Conservation (phyloP, 352 stramenopile species). For the Hyaloperonospora arabidopsidis region DNA sequence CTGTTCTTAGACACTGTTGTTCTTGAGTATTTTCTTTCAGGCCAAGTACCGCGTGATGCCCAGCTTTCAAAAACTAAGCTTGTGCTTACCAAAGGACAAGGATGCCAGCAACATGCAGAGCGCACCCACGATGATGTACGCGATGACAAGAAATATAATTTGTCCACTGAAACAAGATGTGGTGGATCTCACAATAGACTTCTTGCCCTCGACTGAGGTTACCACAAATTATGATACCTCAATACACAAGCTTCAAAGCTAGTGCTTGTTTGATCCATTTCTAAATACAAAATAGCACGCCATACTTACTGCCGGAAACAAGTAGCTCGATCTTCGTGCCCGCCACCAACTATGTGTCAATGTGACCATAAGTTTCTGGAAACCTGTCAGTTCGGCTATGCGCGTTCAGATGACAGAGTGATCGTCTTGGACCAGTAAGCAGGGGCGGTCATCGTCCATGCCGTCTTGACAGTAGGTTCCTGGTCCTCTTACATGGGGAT, state of each 20-base stretch:
- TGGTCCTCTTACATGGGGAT: constrained; percentile 59
- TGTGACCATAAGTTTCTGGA: constrained; percentile 98
- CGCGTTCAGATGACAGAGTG: constrained; percentile 99
- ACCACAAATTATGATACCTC: constrained; percentile 90
- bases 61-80: constrained; percentile 90
- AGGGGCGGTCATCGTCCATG: constrained; percentile 57
- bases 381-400: constrained; percentile 93
- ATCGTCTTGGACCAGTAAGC: constrained; percentile 93
- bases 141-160: constrained; percentile 93
- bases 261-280: background rate
- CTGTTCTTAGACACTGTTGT: too few relatives aligned
- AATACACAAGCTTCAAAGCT: constrained; percentile 8
- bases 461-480: constrained; percentile 51
- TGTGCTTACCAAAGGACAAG: constrained; percentile 94
- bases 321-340: constrained; percentile 89
- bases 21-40: constrained; percentile 97
- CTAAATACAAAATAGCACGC: constrained; percentile 1
- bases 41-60: constrained; percentile 92
- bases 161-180: constrained; percentile 94
- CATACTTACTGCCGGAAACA: constrained; percentile 81
- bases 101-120: constrained; percentile 91
- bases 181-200: constrained; percentile 94
- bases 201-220: constrained; percentile 91
- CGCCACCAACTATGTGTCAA: constrained; percentile 84
- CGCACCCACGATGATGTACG: constrained; percentile 92